phyloP scores from a whole-genome alignment of 225 moss, liverwort and hornwort genomes.

The Rhytidiadelphus loreus region DNA sequence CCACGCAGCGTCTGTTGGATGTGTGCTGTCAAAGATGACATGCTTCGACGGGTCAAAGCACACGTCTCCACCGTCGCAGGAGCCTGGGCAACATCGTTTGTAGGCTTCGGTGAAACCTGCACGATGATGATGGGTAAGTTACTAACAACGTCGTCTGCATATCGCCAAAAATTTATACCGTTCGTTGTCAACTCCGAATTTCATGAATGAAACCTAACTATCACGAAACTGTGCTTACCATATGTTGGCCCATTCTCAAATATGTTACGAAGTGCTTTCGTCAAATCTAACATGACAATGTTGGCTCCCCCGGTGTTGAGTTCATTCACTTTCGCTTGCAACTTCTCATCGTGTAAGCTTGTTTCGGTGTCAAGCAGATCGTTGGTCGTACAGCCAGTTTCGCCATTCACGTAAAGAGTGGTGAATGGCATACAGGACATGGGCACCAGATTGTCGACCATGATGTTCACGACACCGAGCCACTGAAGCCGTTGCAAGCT shows the following conservation, averaged over 20 bases:
- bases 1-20: conserved; percentile 34
- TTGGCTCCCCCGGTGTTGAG: neutral
- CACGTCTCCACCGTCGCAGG: neutral
- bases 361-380: conserved; percentile 12
- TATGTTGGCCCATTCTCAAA: conserved; percentile 12
- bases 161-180: too few species aligned
- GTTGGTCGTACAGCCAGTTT: neutral
- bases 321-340: conserved; percentile 9
- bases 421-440: conserved; percentile 25
- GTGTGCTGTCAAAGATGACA: conserved; percentile 25
- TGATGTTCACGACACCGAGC: conserved; percentile 1
- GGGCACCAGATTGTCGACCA: conserved; percentile 23
- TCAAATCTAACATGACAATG: conserved; percentile 16
- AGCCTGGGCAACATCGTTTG: conserved; percentile 10
- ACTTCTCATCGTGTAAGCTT: neutral
- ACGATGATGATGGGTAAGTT: neutral
- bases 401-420: conserved; percentile 6
- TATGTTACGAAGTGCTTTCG: conserved; percentile 6
- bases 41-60: conserved; percentile 11
- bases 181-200: neutral
- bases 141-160: neutral
- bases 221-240: neutral
- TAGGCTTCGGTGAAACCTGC: conserved; percentile 25
- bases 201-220: neutral
- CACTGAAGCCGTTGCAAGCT: conserved; percentile 1